These are phyloP conservation scores for Cenchrus fungigraminus DNA, from an alignment of 176 grass and related monocot genomes.

Conservation along the genomic window DNA sequence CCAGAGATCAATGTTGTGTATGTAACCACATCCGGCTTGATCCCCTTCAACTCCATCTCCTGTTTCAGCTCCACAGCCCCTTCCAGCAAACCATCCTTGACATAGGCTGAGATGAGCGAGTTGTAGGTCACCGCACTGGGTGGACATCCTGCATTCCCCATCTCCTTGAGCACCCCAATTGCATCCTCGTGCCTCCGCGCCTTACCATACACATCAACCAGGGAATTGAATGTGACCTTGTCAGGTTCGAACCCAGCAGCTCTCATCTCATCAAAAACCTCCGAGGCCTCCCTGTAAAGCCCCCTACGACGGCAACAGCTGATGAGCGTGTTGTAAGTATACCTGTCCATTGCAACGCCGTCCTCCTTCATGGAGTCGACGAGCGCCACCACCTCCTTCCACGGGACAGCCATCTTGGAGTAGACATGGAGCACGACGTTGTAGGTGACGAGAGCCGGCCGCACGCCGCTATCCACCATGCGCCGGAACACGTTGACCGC, in stretches of 20 bases:
- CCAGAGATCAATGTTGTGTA: constrained; percentile 93
- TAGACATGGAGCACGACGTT: constrained; percentile 93
- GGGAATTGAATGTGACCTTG: constrained; percentile 80
- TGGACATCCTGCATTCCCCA: constrained; percentile 67
- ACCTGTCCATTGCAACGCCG: constrained; percentile 62
- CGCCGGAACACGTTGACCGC: constrained; percentile 64
- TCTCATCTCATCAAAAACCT: constrained; percentile 81
- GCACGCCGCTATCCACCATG: constrained; percentile 59
- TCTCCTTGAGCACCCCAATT: constrained; percentile 59
- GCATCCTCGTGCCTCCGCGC: constrained; percentile 67
- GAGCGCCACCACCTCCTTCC: constrained; percentile 70
- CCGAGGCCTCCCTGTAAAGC: constrained; percentile 57
- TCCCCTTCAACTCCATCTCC: constrained; percentile 75
- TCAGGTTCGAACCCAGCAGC: constrained; percentile 64
- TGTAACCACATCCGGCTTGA: constrained; percentile 81
- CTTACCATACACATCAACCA: constrained; percentile 91
- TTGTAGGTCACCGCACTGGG: constrained; percentile 83
- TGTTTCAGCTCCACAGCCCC: constrained; percentile 68
- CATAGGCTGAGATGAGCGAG: constrained; percentile 73
- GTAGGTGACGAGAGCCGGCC: constrained; percentile 80
- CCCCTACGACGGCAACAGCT: constrained; percentile 75
- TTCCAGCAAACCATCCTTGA: constrained; percentile 78
- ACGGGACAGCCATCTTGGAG: constrained; percentile 71
- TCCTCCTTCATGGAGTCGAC: constrained; percentile 72
- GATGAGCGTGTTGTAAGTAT: constrained; percentile 92